phyloP scores from a whole-genome alignment of 306 rosid genomes.

The Prunus mongolica region DNA sequence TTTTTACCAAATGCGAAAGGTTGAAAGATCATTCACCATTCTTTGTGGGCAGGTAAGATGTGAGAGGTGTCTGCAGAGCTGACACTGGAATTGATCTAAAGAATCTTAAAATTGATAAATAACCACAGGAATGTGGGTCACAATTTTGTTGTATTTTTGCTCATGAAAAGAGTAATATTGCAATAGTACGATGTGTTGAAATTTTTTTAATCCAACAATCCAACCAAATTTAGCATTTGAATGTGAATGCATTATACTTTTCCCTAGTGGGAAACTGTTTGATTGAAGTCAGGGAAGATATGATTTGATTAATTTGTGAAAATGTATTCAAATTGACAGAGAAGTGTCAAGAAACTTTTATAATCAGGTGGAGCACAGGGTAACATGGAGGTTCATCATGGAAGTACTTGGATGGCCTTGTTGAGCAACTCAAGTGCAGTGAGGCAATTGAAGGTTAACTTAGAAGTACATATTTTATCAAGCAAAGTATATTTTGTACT shows the following conservation, averaged over 20 bases:
- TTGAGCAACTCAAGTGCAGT: background rate
- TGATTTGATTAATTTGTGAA: conserved; percentile 12
- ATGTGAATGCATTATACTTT: background rate
- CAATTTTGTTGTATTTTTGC: conserved; percentile 4
- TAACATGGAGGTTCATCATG: background rate
- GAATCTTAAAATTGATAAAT: background rate
- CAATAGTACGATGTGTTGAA: background rate
- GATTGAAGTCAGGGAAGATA: background rate
- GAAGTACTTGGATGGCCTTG: background rate
- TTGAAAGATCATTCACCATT: background rate
- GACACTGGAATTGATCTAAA: background rate
- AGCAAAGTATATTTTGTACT: background rate
- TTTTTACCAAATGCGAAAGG: background rate
- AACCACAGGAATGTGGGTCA: conserved; percentile 6
- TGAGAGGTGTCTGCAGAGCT: background rate
- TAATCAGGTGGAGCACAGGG: background rate
- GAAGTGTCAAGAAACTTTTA: background rate
- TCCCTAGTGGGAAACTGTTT: background rate
- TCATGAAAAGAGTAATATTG: background rate
- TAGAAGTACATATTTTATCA: background rate
- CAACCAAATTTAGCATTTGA: conserved; percentile 1
- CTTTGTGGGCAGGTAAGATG: background rate
- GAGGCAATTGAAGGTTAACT: background rate
- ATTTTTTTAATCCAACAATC: background rate
- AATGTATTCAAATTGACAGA: background rate